Percentiles rank a stretch among this genome's conserved stretches.
Conservation (phyloP, 2,329 filamentous ascomycete genomes). For the Cladosporium sp. region DNA sequence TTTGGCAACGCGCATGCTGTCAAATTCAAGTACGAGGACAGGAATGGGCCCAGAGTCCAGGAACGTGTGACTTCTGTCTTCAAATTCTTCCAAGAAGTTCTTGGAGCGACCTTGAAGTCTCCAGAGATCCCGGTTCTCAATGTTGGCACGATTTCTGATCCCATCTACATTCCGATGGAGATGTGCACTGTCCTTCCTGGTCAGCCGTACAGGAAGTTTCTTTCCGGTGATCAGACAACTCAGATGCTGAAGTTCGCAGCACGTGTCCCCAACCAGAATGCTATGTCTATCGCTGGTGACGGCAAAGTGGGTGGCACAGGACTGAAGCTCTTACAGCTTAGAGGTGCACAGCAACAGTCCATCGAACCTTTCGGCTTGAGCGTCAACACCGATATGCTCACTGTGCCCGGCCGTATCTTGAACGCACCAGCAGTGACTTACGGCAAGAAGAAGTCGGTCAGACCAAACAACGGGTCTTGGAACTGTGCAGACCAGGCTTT, state of each 20-base stretch:
- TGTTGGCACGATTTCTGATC: slow-evolving; percentile 54
- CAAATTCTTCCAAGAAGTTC: slow-evolving; percentile 44
- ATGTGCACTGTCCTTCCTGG: slow-evolving; percentile 60
- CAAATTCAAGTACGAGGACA: slow-evolving; percentile 39
- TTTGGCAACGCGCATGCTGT: slow-evolving; percentile 45
- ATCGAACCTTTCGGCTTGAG: slow-evolving; percentile 57
- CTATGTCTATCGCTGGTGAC: slow-evolving; percentile 53
- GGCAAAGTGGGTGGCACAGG: slow-evolving; percentile 42
- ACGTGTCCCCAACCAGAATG: slow-evolving; percentile 62
- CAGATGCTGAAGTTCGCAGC: slow-evolving; percentile 71
- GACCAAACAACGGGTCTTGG: slow-evolving; percentile 26
- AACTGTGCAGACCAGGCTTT: slow-evolving; percentile 49
- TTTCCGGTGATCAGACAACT: slow-evolving; percentile 58
- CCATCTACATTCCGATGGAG: slow-evolving; percentile 65
- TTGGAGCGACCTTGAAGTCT: slow-evolving; percentile 38
- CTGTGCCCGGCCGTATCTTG: slow-evolving; percentile 69
- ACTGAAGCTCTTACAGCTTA: slow-evolving; percentile 54
- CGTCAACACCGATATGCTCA: slow-evolving; percentile 60
- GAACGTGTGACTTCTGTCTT: slow-evolving; percentile 47
- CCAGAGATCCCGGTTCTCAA: slow-evolving; percentile 58
- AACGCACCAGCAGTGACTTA: slow-evolving; percentile 60
- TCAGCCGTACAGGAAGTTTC: slow-evolving; percentile 58
- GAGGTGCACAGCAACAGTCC: slow-evolving; percentile 13
- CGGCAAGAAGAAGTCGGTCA: slow-evolving; percentile 14
- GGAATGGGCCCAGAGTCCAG: slow-evolving; percentile 19